Percentiles rank a stretch among this genome's conserved stretches.
These are phyloP conservation scores for Crithidia sp. DNA, from an alignment of 208 protist genomes.

Conservation along the genomic window DNA sequence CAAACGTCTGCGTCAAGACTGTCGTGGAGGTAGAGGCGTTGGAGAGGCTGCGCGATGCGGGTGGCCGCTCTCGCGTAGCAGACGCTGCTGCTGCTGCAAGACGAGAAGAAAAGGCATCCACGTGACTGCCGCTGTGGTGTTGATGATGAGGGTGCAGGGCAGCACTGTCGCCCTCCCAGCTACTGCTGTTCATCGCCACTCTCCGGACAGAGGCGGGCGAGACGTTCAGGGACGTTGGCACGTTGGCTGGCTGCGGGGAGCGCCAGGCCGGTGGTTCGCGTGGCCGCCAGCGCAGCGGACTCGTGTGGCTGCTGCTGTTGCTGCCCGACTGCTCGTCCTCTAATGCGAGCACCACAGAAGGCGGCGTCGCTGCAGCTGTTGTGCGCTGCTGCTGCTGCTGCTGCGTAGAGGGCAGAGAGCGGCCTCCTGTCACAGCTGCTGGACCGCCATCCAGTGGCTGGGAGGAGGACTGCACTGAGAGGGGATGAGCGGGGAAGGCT, in stretches of 20 bases:
- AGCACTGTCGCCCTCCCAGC: neutral
- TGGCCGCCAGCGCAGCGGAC: conserved; percentile 11
- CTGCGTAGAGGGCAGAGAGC: neutral
- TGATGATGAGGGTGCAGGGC: no score
- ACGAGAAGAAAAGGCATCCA: neutral
- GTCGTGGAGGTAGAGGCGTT: conserved; percentile 7
- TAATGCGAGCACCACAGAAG: no score
- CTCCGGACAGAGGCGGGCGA: conserved; percentile 9
- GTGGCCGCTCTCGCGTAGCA: neutral
- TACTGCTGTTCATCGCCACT: neutral
- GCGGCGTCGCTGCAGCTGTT: neutral
- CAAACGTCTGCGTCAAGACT: conserved; percentile 14
- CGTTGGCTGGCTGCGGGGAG: conserved; percentile 22
- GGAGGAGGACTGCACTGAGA: neutral
- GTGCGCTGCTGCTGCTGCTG: conserved; percentile 8
- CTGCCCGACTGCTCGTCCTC: neutral
- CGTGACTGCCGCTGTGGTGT: no score
- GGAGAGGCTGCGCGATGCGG: neutral
- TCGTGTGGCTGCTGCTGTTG: conserved; percentile 19
- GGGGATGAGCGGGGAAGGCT: conserved; percentile 1
- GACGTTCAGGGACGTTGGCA: conserved; percentile 30
- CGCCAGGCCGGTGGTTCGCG: conserved; percentile 37
- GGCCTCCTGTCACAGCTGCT: no score
- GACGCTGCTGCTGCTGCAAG: neutral
- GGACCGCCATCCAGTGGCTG: neutral